Base-by-base conservation (phyloP, 208 protist species). In the Phytomonas sp. region DNA sequence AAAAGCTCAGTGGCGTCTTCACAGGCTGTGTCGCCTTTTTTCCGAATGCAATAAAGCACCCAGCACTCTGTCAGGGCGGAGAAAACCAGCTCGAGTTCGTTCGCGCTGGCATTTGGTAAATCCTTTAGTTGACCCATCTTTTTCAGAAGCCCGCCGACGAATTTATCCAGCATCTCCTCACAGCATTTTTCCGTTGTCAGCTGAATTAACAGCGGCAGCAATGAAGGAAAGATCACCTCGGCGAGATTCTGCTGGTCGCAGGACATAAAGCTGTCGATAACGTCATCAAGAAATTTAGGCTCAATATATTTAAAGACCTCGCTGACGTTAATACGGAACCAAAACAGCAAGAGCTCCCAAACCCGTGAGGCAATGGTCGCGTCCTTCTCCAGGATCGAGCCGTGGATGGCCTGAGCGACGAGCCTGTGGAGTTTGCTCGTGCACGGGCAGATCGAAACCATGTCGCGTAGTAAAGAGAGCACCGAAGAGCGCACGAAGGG, bases 281-380 rank as follows among this genome's bases (percentile, higher is more conserved):
- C 77, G 30, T 82, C 82, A 67, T 86, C 79, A 5, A 96, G 66
- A 69, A 96, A 94, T 31, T 74, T 74, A 3, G 69, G 63, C 19
- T 83, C 72, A 65, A 94, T 82, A 73, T 89, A 73, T 14, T 63
- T 71, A 66, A 92, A 79, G 14, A 83, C 81, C 33, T 86, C 86
- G 11, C 56, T 45, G 26, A 78, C 37, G 37, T 80, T 74, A 5
- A 71, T 80, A 30, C 78, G 70, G 70, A 81, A 93, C 91, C 91
- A 96, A 56, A 86, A 69, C 4, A 94, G 81, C 12, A 94, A 66
- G 16, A 96, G 77, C 73, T 96, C 88, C 89, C 91, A 96, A 31
- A 77, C 78, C 4, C 88, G 74, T 12, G 78, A 79, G 0, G 83
- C 78, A 29, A 94, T 80, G 11, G 78, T 74, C 14, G 77, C 69